Percentiles rank a stretch among this genome's conserved stretches.
Evolutionary conservation across 75 land plant species (phyloP).

Genomic region (Pinus tabuliformis): DNA sequence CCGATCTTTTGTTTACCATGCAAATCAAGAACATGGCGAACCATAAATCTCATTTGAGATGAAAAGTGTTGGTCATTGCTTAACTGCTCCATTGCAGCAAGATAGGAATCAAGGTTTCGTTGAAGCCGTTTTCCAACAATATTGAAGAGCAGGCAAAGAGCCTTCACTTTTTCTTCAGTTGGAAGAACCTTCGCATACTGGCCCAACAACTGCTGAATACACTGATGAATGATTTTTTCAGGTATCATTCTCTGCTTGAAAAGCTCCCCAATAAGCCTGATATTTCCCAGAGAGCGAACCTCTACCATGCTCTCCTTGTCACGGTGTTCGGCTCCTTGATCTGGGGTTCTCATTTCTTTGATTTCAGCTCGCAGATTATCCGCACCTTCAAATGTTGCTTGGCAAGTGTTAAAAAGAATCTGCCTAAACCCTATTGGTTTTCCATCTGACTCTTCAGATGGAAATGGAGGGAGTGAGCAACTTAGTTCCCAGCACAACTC

Average conservation of each 20-base stretch:
- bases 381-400: no score
- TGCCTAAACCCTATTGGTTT: no score
- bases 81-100: slow-evolving; percentile 56
- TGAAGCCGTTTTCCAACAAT: slow-evolving; percentile 85
- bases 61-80: slow-evolving; percentile 52
- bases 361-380: no score
- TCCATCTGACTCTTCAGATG: no score
- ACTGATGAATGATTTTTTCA: slow-evolving; percentile 75
- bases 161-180: slow-evolving; percentile 87
- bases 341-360: no score
- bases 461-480: no score
- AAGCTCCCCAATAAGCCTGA: slow-evolving; percentile 86
- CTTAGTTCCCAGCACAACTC: no score
- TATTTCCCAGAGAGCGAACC: slow-evolving; percentile 81
- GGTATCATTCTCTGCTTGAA: slow-evolving; percentile 81
- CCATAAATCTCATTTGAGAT: slow-evolving; percentile 71
- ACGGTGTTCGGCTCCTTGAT: no score
- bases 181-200: slow-evolving; percentile 52
- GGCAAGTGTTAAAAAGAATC: no score
- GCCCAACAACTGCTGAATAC: slow-evolving; percentile 79
- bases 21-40: slow-evolving; percentile 75
- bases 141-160: slow-evolving; percentile 74
- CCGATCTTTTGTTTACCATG: no score
- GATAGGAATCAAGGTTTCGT: slow-evolving; percentile 66
- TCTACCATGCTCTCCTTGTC: slow-evolving; percentile 73